phyloP scores from a whole-genome alignment of 148 eudicot species.

The Silene uniflora region DNA sequence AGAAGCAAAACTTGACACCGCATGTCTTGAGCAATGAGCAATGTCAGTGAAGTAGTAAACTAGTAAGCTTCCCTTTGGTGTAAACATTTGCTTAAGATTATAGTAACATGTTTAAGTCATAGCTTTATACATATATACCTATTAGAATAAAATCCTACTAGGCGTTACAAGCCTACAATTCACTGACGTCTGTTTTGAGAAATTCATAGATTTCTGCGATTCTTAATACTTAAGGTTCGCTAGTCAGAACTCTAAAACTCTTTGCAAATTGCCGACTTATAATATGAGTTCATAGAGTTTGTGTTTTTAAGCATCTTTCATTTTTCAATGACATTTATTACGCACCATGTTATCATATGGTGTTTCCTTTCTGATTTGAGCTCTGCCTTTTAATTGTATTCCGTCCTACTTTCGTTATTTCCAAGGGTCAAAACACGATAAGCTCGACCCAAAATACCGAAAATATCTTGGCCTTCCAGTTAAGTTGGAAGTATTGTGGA shows the following conservation, averaged over 20 bases:
- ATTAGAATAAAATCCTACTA: constrained; percentile 34
- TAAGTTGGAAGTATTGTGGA: too few relatives aligned
- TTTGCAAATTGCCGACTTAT: background rate
- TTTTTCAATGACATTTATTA: constrained; percentile 12
- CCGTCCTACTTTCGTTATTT: background rate
- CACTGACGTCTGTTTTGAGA: constrained; percentile 18
- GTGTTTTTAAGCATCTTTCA: constrained; percentile 14
- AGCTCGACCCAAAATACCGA: too few relatives aligned
- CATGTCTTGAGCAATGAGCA: background rate
- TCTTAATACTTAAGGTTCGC: constrained; percentile 30
- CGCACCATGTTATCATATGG: constrained; percentile 5
- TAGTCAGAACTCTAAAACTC: constrained; percentile 31
- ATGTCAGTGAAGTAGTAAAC: background rate
- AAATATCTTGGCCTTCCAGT: too few relatives aligned
- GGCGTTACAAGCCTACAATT: constrained; percentile 18
- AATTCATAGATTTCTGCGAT: constrained; percentile 27
- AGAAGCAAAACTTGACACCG: background rate
- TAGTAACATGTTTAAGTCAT: constrained; percentile 16
- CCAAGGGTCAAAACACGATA: too few relatives aligned
- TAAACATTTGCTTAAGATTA: constrained; percentile 8
- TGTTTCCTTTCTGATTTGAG: constrained; percentile 9
- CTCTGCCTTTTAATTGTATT: constrained; percentile 6
- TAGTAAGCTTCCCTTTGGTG: too few relatives aligned
- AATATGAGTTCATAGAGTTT: constrained; percentile 11
- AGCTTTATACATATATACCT: constrained; percentile 34